Evolutionary conservation across 192 early-diverging fungal species (phyloP), one percentile per base, ranked within the genome.

Genomic region (Mortierella hygrophila): DNA sequence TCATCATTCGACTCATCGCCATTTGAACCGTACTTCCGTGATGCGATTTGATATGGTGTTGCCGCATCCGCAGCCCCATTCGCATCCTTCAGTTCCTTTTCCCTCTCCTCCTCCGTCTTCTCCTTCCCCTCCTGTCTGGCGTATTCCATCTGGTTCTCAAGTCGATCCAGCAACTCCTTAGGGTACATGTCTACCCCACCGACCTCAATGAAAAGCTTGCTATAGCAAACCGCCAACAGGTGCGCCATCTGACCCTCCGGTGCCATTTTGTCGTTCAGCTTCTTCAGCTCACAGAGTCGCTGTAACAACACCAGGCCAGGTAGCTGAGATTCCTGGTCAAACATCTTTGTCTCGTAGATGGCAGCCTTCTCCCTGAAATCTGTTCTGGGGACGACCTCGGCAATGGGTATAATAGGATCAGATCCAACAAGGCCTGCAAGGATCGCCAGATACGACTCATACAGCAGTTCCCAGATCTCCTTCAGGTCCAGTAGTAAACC

Each of bases 401-500:
- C 84, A 6, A 86, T 79, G 1, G 84, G 60, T 15, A 86, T 40
- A 0, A 38, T 70, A 0, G 84, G 84, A 20, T 80, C 74, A 13
- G 84, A 72, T 20, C 84, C 84, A 10, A 86, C 84, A 11, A 86
- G 68, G 15, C 77, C 78, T 15, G 41, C 75, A 4, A 86, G 60
- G 3, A 93, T 91, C 44, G 87, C 63, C 1, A 92, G 74, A 70
- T 88, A 92, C 6, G 89, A 89, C 9, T 80, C 76, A 70, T 89
- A 91, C 15, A 90, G 88, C 2, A 79, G 54, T 29, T 85, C 74
- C 89, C 91, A 94, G 20, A 93, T 81, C 52, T 88, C 88, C 69
- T 93, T 90, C 26, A 92, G 84, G 78, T 93, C 82, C 8, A 95
- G 75, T 5, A 94, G 70, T 4, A 92, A 77, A 42, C 89, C 87